Conservation (phyloP, 2,329 filamentous ascomycete genomes). For the Fusarium poae region DNA sequence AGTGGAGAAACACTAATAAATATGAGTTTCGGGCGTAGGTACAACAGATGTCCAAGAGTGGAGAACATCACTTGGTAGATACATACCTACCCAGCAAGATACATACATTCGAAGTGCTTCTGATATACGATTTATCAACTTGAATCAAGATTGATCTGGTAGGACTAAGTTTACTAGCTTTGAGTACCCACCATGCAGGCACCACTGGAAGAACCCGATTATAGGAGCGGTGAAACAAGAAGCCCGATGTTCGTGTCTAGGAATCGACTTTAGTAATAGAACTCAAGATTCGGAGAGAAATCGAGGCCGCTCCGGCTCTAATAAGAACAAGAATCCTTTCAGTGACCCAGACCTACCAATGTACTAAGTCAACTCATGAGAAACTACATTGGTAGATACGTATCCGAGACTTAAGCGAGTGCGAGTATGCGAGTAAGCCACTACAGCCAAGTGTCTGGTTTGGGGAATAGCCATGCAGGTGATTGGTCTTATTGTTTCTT, state of each 20-base stretch:
- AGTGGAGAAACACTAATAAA: constrained; percentile 3
- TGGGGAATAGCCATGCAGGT: background rate
- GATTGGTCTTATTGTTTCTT: background rate
- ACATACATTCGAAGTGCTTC: background rate
- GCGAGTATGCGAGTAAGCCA: constrained; percentile 29
- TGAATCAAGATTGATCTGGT: background rate
- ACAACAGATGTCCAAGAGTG: constrained; percentile 4
- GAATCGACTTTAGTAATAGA: background rate
- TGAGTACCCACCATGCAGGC: background rate
- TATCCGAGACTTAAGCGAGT: constrained; percentile 25
- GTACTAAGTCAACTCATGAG: background rate
- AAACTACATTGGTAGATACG: background rate
- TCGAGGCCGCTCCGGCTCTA: background rate
- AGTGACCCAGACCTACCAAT: background rate
- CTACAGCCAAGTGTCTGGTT: constrained; percentile 2
- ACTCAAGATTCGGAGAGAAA: background rate
- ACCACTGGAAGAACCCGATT: background rate
- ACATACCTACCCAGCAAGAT: too few species aligned
- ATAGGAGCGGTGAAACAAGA: background rate
- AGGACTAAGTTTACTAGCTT: background rate
- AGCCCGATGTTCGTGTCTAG: background rate
- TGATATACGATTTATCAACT: background rate
- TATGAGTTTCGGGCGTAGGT: background rate
- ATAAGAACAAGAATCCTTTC: background rate
- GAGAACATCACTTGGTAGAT: background rate